These are phyloP conservation scores for Rosa lucieae DNA, from an alignment of 306 rosid species.

Conservation along the genomic window DNA sequence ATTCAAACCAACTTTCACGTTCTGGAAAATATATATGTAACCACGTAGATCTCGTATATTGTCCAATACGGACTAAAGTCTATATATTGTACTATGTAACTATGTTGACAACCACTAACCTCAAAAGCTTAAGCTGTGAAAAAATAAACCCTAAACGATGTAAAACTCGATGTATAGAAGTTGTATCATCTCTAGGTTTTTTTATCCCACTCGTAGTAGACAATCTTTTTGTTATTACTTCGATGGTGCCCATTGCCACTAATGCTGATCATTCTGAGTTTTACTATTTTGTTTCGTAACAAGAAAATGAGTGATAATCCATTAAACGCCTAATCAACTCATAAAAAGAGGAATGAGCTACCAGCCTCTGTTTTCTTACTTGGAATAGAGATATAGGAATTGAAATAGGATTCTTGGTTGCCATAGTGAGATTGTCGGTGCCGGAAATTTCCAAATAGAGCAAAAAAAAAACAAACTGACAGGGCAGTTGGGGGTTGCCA, in stretches of 20 bases:
- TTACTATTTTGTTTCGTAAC: neutral
- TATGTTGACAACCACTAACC: neutral
- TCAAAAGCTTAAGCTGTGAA: neutral
- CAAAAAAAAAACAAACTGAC: neutral
- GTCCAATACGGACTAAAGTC: neutral
- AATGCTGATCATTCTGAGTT: neutral
- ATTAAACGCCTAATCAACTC: too few relatives aligned
- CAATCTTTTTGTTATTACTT: neutral
- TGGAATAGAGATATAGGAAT: neutral
- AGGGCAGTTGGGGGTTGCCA: neutral
- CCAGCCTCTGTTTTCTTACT: neutral
- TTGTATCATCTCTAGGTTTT: neutral
- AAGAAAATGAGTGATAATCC: neutral
- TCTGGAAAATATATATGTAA: neutral
- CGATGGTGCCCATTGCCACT: neutral
- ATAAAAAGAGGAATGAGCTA: neutral
- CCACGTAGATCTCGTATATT: neutral
- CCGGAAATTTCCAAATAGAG: neutral
- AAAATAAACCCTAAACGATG: neutral
- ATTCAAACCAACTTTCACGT: neutral
- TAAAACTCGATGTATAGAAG: neutral
- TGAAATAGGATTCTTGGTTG: neutral
- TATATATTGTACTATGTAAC: neutral
- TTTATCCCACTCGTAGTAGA: neutral
- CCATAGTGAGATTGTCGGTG: slow-evolving; percentile 13